Evolutionary conservation across 371 early-diverging fungal genomes (phyloP), one percentile per base, ranked within the genome.

Genomic region (Choanephora cucurbitarum): DNA sequence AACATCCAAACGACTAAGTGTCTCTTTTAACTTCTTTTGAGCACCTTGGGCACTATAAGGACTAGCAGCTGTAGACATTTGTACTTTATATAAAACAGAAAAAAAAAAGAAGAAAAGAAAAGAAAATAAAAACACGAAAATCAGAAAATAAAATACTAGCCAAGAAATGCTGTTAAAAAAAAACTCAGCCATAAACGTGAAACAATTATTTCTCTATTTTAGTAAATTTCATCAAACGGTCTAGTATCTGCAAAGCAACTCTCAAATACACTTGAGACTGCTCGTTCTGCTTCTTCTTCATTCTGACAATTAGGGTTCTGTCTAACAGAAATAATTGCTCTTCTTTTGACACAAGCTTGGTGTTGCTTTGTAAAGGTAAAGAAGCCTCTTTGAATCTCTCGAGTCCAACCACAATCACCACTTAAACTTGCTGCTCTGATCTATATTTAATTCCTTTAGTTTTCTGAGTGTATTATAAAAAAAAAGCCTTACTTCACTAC

Each of bases 221-320:
- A 89, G 59, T 92, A 92, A 28, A 96, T 92, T 69, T 97, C 97
- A 64, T 94, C 95, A 72, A 95, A 96, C 0, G 97, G 97, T 32
- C 90, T 84, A 5, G 96, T 95, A 59, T 97, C 96, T 1, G 82
- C 86, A 69, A 95, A 96, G 70, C 97, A 97, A 47, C 86, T 87
- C 13, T 90, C 84, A 77, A 93, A 97, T 10, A 95, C 95, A 49
- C 87, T 85, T 39, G 86, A 79, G 17, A 97, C 94, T 1, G 92
- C 93, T 37, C 88, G 83, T 65, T 94, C 93, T 0, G 96, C 97
- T 11, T 87, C 88, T 24, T 84, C 86, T 22, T 79, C 74, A 8
- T 81, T 81, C 48, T 84, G 77, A 66, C 95, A 96, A 13, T 65
- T 67, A 9, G 93, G 91, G 55, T 93, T 89, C 44, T 85, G 80